phyloP scores from a whole-genome alignment of 2,329 filamentous ascomycete species.

The Aspergillus fischeri region DNA sequence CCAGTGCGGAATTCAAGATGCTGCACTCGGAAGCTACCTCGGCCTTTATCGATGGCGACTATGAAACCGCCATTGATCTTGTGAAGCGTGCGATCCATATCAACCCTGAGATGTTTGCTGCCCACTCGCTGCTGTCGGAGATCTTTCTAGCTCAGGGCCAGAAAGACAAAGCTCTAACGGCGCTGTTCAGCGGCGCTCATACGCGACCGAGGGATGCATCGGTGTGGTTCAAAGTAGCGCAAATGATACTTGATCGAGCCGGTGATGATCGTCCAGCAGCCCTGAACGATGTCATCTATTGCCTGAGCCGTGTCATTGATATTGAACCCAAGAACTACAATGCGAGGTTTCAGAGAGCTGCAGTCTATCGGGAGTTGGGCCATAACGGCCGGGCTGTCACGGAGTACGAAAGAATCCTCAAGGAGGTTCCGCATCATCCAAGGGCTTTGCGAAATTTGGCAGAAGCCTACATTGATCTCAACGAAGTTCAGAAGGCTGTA shows the following conservation, averaged over 20 bases:
- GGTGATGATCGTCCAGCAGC: conserved; percentile 42
- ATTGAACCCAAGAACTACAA: conserved; percentile 51
- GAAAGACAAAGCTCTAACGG: conserved; percentile 52
- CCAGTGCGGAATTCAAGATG: conserved; percentile 46
- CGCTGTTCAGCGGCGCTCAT: conserved; percentile 56
- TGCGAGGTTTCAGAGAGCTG: conserved; percentile 52
- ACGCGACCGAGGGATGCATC: conserved; percentile 51
- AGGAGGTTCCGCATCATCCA: conserved; percentile 51
- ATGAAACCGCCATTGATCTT: conserved; percentile 40
- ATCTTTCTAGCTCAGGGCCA: conserved; percentile 55
- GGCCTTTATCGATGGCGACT: conserved; percentile 47
- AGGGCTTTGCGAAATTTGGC: conserved; percentile 54
- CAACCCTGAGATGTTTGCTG: conserved; percentile 61
- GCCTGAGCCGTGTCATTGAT: conserved; percentile 51
- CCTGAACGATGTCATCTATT: conserved; percentile 49
- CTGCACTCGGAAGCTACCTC: conserved; percentile 45
- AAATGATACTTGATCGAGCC: conserved; percentile 49
- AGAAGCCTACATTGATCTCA: conserved; percentile 52
- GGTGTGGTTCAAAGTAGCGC: conserved; percentile 56
- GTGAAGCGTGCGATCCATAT: conserved; percentile 49
- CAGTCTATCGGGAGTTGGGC: conserved; percentile 50
- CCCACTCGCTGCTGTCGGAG: conserved; percentile 58
- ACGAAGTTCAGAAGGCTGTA: conserved; percentile 47
- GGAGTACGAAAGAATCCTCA: conserved; percentile 54
- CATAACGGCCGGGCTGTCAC: conserved; percentile 44